Base-by-base conservation (phyloP, 345 rosid genomes). In the Eucalyptus sideroxylon region DNA sequence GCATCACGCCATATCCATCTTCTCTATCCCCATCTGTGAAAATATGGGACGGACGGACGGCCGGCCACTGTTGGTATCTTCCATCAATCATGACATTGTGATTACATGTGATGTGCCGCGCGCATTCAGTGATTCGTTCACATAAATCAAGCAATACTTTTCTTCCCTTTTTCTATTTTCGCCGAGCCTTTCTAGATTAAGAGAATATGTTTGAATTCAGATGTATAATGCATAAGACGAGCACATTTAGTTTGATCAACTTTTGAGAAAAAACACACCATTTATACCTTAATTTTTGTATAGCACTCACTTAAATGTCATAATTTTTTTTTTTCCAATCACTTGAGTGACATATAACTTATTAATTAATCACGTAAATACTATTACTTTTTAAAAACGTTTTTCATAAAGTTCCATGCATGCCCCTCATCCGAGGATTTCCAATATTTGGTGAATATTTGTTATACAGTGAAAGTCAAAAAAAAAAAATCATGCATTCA, bases 1-100 rank as follows among this genome's bases (percentile, higher is more conserved):
- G 89, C 87, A 89, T 92, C 92, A 92, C 93, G 91, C 93, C 91
- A 93, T 60, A 60, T 81, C 67, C 59, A 87, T 69, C 77, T 55
- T 34, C 34, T 19, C 87, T 47, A 86, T 83, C 89, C 72, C 88
- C 65, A 87, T 87, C 80, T 86, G 67, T 49, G 24, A 60, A 62
- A 90, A 27, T 21, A 21, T 40, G 83, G 83, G 45, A 3, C 27
- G 83, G 27, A 37, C 26, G 47, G 83, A 19, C 83, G 83, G 26
- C 42, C 83, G 30, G 47, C 47, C 83, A 77, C 30, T 37, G 83
- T 77, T 40, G 83, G 47, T 77, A 77, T 21, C 83, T 77, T 77
- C 83, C 47, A 77, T 77, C 83, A 77, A 77, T 77, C 83, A 37
- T 77, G 47, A 23, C 83, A 21, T 40, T 40, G 83, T 77, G 30